phyloP scores from a whole-genome alignment of 2,329 filamentous ascomycete genomes.

The Nemania sp. region DNA sequence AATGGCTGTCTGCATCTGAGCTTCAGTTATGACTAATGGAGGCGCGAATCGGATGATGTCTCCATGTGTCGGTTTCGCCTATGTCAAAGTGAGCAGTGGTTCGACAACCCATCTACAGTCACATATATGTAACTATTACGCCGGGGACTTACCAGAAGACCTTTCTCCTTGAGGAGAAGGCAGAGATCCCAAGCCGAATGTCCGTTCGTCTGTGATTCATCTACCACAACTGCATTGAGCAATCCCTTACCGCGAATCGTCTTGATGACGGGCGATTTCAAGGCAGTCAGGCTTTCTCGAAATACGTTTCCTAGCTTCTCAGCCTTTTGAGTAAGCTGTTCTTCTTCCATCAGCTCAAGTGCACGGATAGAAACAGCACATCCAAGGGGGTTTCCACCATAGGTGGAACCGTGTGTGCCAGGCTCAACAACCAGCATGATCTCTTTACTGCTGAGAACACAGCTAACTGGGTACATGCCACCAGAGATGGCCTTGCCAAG shows the following conservation, averaged over 20 bases:
- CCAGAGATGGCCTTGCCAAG: slow-evolving; percentile 98
- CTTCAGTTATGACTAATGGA: slow-evolving; percentile 91
- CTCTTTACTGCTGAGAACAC: slow-evolving; percentile 87
- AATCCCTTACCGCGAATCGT: slow-evolving; percentile 91
- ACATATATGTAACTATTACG: slow-evolving; percentile 22
- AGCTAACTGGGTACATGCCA: slow-evolving; percentile 98
- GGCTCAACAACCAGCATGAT: slow-evolving; percentile 97
- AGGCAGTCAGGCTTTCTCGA: slow-evolving; percentile 78
- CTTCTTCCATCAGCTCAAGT: slow-evolving; percentile 92
- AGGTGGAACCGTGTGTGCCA: slow-evolving; percentile 97
- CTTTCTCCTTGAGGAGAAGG: slow-evolving; percentile 94
- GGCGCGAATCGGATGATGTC: slow-evolving; percentile 99
- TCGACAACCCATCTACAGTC: slow-evolving; percentile 20
- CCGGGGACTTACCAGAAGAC: slow-evolving; percentile 77
- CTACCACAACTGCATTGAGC: slow-evolving; percentile 95
- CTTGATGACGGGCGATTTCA: slow-evolving; percentile 85
- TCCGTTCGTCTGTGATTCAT: slow-evolving; percentile 86
- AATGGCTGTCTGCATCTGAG: slow-evolving; percentile 82
- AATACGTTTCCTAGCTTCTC: slow-evolving; percentile 85
- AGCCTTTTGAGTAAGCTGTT: slow-evolving; percentile 85
- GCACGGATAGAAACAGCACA: slow-evolving; percentile 96
- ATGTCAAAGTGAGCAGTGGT: slow-evolving; percentile 48
- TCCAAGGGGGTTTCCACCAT: slow-evolving; percentile 94
- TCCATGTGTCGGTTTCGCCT: slow-evolving; percentile 98
- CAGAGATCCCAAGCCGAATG: slow-evolving; percentile 97